A percentile compares a stretch with the other conserved stretches of the same genome.
Evolutionary conservation across 2,329 filamentous ascomycete genomes (phyloP).

Genomic region (Chalaropsis ovoidea): DNA sequence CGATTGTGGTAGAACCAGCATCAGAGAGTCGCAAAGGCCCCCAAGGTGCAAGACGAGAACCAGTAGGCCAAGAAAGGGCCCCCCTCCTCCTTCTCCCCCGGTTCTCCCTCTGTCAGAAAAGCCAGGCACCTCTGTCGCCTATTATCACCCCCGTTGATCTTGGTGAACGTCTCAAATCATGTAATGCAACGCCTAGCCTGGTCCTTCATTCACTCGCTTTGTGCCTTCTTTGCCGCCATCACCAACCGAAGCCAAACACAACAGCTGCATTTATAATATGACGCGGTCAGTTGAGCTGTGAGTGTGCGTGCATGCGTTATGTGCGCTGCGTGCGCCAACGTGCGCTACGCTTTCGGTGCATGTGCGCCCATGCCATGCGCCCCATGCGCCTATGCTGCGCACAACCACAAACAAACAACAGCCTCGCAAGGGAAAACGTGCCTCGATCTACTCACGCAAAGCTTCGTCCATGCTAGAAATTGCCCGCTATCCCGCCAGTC

Average conservation of each 20-base stretch:
- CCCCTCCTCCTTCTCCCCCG: not conserved
- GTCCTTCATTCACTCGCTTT: not conserved
- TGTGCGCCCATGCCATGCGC: not conserved
- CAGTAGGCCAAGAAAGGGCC: not conserved
- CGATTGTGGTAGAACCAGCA: not conserved
- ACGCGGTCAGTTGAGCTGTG: not conserved
- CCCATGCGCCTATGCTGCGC: not conserved
- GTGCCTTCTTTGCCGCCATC: not conserved
- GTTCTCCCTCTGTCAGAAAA: not conserved
- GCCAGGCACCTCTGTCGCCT: not conserved
- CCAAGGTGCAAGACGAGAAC: not conserved
- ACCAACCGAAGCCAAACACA: not conserved
- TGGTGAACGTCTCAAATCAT: not conserved
- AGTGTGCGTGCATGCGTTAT: not conserved
- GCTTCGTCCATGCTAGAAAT: not conserved
- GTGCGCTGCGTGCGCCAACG: not conserved
- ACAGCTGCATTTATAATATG: slow-evolving; percentile 1
- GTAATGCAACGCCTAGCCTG: not conserved
- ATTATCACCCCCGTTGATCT: not conserved
- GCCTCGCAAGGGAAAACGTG: not conserved
- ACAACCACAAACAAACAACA: slow-evolving; percentile 6
- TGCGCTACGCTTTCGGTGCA: slow-evolving; percentile 4
- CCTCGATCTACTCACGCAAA: not conserved
- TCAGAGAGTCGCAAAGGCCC: not conserved
- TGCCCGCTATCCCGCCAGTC: not conserved